phyloP scores from a whole-genome alignment of 345 rosid genomes.

The Euclidium syriacum region DNA sequence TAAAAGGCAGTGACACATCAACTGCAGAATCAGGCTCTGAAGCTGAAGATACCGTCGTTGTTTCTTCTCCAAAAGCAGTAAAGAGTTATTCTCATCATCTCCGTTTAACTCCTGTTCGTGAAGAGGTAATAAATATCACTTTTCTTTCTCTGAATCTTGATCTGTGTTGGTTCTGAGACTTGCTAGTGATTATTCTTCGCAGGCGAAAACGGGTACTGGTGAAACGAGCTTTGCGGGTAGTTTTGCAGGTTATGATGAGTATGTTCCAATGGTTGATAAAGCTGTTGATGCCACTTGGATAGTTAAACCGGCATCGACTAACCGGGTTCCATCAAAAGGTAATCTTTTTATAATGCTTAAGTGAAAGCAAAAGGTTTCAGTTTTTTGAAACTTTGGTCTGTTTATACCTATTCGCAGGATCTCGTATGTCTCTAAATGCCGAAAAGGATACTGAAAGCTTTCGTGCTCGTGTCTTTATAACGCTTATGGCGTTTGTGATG shows the following conservation, averaged over 20 bases:
- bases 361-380: neutral
- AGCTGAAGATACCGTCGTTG: slow-evolving; percentile 79
- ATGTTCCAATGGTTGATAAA: slow-evolving; percentile 97
- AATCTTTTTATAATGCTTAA: neutral
- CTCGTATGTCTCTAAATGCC: slow-evolving; percentile 31
- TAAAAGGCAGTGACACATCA: slow-evolving; percentile 94
- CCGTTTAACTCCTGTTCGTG: slow-evolving; percentile 92
- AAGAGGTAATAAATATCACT: slow-evolving; percentile 59
- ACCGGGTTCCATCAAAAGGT: slow-evolving; percentile 62
- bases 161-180: neutral
- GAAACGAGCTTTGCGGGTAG: slow-evolving; percentile 53
- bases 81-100: slow-evolving; percentile 81
- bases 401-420: slow-evolving; percentile 38
- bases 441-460: slow-evolving; percentile 52
- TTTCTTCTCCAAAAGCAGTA: slow-evolving; percentile 88
- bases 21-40: slow-evolving; percentile 99
- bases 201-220: slow-evolving; percentile 63
- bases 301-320: slow-evolving; percentile 45
- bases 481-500: slow-evolving; percentile 57
- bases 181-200: slow-evolving; percentile 19
- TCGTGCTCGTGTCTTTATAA: slow-evolving; percentile 38
- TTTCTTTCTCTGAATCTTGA: neutral
- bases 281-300: slow-evolving; percentile 89
- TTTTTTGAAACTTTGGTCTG: slow-evolving; percentile 14
- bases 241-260: slow-evolving; percentile 95